A percentile compares a stretch with the other conserved stretches of the same genome.
These are phyloP conservation scores for Fusarium sororula DNA, from an alignment of 2,329 filamentous ascomycete genomes.

Conservation along the genomic window DNA sequence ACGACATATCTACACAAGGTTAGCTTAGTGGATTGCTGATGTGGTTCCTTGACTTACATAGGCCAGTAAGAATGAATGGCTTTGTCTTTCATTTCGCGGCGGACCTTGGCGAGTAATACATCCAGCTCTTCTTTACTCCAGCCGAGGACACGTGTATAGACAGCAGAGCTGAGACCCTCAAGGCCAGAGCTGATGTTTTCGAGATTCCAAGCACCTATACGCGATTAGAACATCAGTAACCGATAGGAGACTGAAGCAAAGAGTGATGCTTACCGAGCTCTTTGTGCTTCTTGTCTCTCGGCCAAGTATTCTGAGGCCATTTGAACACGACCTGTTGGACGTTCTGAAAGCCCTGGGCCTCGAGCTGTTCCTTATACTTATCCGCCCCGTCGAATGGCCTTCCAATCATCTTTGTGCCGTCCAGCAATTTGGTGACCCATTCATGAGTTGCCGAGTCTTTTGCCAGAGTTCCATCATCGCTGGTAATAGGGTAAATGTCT, in stretches of 20 bases:
- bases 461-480: constrained; percentile 13
- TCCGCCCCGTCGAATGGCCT: constrained; percentile 38
- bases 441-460: constrained; percentile 28
- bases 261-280: constrained; percentile 46
- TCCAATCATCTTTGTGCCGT: constrained; percentile 40
- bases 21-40: fast-evolving
- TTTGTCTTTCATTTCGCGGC: constrained; percentile 39
- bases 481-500: constrained; percentile 27
- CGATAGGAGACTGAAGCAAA: fast-evolving
- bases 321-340: constrained; percentile 56
- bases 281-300: constrained; percentile 58
- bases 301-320: constrained; percentile 60
- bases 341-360: constrained; percentile 60
- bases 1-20: constrained; percentile 16
- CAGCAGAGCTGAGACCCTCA: constrained; percentile 42
- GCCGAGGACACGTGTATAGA: constrained; percentile 41
- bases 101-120: constrained; percentile 37
- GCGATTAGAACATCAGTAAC: fast-evolving
- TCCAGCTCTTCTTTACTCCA: constrained; percentile 42
- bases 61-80: constrained; percentile 42
- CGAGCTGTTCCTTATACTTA: constrained; percentile 47
- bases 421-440: constrained; percentile 37
- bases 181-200: constrained; percentile 36
- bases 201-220: constrained; percentile 42
- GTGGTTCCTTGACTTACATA: constrained; percentile 29